Evolutionary conservation across 2,329 filamentous ascomycete species (phyloP), one percentile per base, ranked within the genome.

Genomic region (Colletotrichum limetticola): DNA sequence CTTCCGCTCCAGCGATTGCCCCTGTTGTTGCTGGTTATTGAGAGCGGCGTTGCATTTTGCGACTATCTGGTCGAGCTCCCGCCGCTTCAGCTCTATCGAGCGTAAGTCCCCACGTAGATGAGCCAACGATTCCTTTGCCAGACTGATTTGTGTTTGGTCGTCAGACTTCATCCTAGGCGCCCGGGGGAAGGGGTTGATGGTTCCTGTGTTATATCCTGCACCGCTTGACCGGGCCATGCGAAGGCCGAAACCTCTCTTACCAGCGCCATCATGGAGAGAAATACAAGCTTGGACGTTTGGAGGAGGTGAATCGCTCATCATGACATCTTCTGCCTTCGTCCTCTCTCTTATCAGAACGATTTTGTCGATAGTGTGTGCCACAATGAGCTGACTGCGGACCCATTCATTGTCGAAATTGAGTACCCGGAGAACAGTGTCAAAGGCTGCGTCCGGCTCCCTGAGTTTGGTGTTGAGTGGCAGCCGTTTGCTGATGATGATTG

Each of bases 361-460:
- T 80, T 98, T 95, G 74, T 99, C 97, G 65, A 98, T 94, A 7
- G 85, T 84, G 76, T 95, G 89, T 74, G 92, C 92, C 80, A 98
- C 97, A 78, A 99, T 92, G 59, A 98, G 85, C 72, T 95, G 92
- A 74, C 95, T 93, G 62, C 91, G 91, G 24, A 98, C 92, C 56
- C 93, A 83, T 24, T 93, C 89, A 76, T 96, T 91, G 74, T 97
- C 94, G 74, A 98, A 93, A 82, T 95, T 92, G 65, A 99, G 86
- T 1, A 94, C 91, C 63, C 94, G 90, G 58, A 98, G 84, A 74
- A 96, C 92, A 0, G 97, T 99, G 76, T 94, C 89, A 69, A 94
- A 93, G 3, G 87, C 82, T 16, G 84, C 74, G 75, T 94, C 92
- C 1, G 97, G 97, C 79, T 98, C 95, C 71, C 94, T 87, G n/a